Evolutionary conservation across 768 basidiomycete species (phyloP).

Genomic region (Phaeolepiota aurea): DNA sequence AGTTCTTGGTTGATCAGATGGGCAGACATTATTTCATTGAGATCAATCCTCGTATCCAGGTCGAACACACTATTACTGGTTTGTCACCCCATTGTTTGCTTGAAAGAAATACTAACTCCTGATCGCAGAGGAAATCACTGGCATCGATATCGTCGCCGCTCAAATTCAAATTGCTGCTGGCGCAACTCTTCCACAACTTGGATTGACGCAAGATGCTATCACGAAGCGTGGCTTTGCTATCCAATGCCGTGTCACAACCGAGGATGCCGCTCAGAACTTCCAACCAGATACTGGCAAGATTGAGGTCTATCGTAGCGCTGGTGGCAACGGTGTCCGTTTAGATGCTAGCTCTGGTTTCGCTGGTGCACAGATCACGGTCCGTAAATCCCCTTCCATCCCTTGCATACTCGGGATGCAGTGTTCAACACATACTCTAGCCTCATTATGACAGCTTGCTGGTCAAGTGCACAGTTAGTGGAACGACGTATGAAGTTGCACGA

Average conservation of each 20-base stretch:
- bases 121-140: slow-evolving; percentile 90
- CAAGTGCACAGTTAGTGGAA: slow-evolving; percentile 92
- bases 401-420: neutral
- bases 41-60: slow-evolving; percentile 98
- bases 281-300: slow-evolving; percentile 99
- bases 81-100: slow-evolving; percentile 5
- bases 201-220: slow-evolving; percentile 92
- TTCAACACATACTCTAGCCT: slow-evolving; percentile 43
- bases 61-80: slow-evolving; percentile 99
- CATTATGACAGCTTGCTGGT: slow-evolving; percentile 98
- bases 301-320: slow-evolving; percentile 97
- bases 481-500: slow-evolving; percentile 97
- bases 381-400: slow-evolving; percentile 12
- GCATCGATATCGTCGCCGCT: slow-evolving; percentile 97
- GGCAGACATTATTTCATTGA: slow-evolving; percentile 99
- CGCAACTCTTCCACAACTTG: slow-evolving; percentile 90
- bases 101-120: slow-evolving; percentile 6
- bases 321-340: slow-evolving; percentile 95
- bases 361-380: slow-evolving; percentile 94
- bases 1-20: slow-evolving; percentile 96
- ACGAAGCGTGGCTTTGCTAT: slow-evolving; percentile 96
- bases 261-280: slow-evolving; percentile 88
- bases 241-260: slow-evolving; percentile 97
- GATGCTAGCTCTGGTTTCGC: slow-evolving; percentile 98
- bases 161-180: slow-evolving; percentile 99